These are phyloP conservation scores for Pachysandra terminalis DNA, from an alignment of 164 flowering plant species.

Conservation along the genomic window DNA sequence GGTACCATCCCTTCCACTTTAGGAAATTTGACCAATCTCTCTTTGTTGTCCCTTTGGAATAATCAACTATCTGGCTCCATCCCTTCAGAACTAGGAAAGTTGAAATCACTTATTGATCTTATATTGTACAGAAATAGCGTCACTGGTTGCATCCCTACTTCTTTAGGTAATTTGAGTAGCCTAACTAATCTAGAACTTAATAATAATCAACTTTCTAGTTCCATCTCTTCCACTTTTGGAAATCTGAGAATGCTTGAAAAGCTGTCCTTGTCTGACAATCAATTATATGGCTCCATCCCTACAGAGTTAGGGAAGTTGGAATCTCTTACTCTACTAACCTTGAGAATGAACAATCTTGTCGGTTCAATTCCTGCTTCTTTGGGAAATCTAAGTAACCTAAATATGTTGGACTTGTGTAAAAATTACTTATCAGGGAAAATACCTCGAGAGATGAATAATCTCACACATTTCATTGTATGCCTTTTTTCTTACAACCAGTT, in stretches of 20 bases:
- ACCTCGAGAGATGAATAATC: not conserved
- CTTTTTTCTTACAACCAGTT: not conserved
- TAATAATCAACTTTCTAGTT: no score
- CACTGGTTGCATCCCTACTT: no score
- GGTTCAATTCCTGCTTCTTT: conserved; percentile 1
- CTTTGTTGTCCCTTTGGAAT: not conserved
- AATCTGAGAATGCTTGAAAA: not conserved
- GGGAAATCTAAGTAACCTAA: not conserved
- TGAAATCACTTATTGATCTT: not conserved
- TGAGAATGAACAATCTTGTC: not conserved
- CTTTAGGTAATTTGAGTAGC: no score
- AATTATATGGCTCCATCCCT: not conserved
- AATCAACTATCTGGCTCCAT: not conserved
- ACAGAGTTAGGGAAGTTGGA: not conserved
- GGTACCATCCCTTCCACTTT: no score
- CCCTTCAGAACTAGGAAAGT: not conserved
- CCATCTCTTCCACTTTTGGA: conserved; percentile 10
- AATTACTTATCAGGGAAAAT: not conserved
- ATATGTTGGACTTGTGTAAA: not conserved
- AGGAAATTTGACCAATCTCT: not conserved
- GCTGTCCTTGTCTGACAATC: no score
- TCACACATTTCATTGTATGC: not conserved
- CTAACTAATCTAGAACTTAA: no score
- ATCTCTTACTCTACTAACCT: no score
- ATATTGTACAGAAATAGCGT: no score